Percentiles rank a stretch among this genome's conserved stretches.
Evolutionary conservation across 2,329 filamentous ascomycete species (phyloP).

Genomic region (Zymoseptoria ardabiliae): DNA sequence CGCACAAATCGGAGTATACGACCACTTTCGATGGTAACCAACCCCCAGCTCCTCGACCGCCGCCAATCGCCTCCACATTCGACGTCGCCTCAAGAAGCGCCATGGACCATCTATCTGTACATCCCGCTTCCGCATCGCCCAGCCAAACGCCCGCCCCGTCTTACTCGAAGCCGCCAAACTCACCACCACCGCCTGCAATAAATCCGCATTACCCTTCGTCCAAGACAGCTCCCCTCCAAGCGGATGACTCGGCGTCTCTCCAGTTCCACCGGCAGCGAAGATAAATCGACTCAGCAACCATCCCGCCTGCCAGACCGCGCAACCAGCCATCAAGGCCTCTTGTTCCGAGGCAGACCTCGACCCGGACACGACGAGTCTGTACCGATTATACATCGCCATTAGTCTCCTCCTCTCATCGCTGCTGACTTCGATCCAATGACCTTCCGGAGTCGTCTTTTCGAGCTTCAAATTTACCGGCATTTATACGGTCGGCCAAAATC

Average conservation of each 20-base stretch:
- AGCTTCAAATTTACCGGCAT: conserved; percentile 35
- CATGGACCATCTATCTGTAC: background rate
- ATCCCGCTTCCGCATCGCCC: conserved; percentile 6
- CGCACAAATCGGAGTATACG: conserved; percentile 2
- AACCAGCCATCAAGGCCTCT: background rate
- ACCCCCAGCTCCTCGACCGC: background rate
- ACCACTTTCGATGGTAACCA: conserved; percentile 1
- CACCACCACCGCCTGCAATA: conserved; percentile 6
- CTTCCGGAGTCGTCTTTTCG: background rate
- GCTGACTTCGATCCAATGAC: too few species aligned
- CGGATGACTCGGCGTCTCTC: background rate
- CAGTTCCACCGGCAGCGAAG: conserved; percentile 5
- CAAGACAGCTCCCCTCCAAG: background rate
- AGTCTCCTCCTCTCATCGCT: conserved; percentile 27
- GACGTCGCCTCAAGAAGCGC: conserved; percentile 12
- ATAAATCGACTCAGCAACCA: conserved; percentile 10
- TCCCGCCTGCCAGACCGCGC: conserved; percentile 3
- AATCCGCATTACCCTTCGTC: conserved; percentile 7
- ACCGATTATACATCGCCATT: conserved; percentile 43
- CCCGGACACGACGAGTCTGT: conserved; percentile 12
- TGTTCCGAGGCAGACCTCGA: background rate
- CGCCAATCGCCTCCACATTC: background rate
- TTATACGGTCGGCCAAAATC: conserved; percentile 39
- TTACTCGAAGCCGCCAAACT: conserved; percentile 13
- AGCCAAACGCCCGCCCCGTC: conserved; percentile 11